A percentile compares a stretch with the other conserved stretches of the same genome.
Evolutionary conservation across 1,284 basidiomycete genomes (phyloP).

Genomic region (Ceratobasidium sp.): DNA sequence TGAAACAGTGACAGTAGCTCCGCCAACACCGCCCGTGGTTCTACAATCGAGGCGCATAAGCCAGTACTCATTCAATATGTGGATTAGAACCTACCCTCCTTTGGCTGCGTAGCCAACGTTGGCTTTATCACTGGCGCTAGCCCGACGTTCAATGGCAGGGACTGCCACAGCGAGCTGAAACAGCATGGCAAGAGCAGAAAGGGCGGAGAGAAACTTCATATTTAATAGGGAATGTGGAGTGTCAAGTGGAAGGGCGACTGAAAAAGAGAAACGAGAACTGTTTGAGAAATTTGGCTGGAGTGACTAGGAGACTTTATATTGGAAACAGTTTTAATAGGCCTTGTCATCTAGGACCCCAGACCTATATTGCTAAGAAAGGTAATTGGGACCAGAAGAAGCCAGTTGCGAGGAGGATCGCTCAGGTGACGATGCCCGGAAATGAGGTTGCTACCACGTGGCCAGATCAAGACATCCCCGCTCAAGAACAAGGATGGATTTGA

Average conservation of each 20-base stretch:
- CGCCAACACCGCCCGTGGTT: conserved; percentile 36
- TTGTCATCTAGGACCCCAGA: neutral
- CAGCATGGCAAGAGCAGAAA: conserved; percentile 25
- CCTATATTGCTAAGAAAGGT: neutral
- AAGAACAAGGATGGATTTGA: no score
- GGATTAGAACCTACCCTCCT: conserved; percentile 11
- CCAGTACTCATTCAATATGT: no score
- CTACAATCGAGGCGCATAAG: neutral
- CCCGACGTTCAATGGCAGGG: conserved; percentile 27
- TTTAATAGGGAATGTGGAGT: conserved; percentile 13
- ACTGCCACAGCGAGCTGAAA: conserved; percentile 12
- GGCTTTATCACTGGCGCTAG: conserved; percentile 24
- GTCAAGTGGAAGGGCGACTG: neutral
- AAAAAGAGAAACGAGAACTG: neutral
- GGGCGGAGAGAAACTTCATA: conserved; percentile 8
- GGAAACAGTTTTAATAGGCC: neutral
- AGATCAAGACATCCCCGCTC: no score
- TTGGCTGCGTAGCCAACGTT: conserved; percentile 37
- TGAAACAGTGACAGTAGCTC: conserved; percentile 60
- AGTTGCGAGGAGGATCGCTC: neutral
- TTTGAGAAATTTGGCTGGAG: neutral
- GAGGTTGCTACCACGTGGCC: neutral
- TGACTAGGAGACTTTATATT: neutral
- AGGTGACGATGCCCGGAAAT: neutral
- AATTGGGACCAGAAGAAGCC: neutral